Evolutionary conservation across 257 asterid species (phyloP).

Genomic region (Solanum bulbocastanum): DNA sequence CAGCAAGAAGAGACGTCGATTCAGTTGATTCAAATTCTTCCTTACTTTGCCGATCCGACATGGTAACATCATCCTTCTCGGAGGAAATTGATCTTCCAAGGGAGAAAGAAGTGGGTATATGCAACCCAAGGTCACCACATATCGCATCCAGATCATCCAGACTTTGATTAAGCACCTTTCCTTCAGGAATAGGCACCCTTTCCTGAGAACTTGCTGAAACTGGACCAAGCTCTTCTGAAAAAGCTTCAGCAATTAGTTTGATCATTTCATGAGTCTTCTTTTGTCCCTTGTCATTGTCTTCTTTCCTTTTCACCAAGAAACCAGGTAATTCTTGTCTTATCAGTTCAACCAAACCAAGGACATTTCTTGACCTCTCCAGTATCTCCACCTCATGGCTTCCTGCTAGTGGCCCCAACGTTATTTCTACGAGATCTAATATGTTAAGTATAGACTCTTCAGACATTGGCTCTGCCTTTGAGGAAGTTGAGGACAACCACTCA

Average conservation of each 20-base stretch:
- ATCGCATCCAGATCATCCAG: slow-evolving; percentile 63
- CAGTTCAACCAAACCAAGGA: slow-evolving; percentile 61
- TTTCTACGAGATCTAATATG: slow-evolving; percentile 54
- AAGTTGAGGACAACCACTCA: slow-evolving; percentile 21
- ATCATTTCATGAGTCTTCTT: slow-evolving; percentile 29
- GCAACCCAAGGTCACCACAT: slow-evolving; percentile 48
- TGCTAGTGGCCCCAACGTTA: slow-evolving; percentile 52
- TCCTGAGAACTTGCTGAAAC: slow-evolving; percentile 67
- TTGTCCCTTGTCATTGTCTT: slow-evolving; percentile 21
- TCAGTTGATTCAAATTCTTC: slow-evolving; percentile 53
- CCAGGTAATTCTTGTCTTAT: slow-evolving; percentile 39
- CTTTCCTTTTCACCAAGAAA: slow-evolving; percentile 22
- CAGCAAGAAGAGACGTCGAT: slow-evolving; percentile 68
- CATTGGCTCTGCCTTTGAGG: slow-evolving; percentile 18
- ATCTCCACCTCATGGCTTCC: slow-evolving; percentile 81
- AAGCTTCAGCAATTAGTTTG: slow-evolving; percentile 40
- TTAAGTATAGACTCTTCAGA: slow-evolving; percentile 41
- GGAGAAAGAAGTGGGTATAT: slow-evolving; percentile 49
- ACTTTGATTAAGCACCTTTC: slow-evolving; percentile 56
- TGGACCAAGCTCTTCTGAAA: slow-evolving; percentile 89
- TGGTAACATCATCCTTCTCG: slow-evolving; percentile 21
- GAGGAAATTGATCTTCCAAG: slow-evolving; percentile 33
- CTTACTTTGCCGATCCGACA: slow-evolving; percentile 20
- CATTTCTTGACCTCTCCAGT: slow-evolving; percentile 74
- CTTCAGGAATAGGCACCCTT: slow-evolving; percentile 70